Evolutionary conservation across 352 stramenopile genomes (phyloP).

Genomic region (Bremia lactucae): DNA sequence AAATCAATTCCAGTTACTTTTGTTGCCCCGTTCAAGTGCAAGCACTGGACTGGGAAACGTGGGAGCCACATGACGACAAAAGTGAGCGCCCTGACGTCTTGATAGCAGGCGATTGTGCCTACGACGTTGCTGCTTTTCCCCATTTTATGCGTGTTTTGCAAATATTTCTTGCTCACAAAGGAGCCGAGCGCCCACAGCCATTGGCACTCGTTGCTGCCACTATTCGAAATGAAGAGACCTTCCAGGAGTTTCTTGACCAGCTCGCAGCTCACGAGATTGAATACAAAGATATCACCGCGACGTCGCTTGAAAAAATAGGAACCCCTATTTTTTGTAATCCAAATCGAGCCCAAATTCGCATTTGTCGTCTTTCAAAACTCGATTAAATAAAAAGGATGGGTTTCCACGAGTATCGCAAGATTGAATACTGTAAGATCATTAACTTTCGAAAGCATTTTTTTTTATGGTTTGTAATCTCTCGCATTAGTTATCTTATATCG

Average conservation of each 20-base stretch:
- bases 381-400: too few relatives aligned
- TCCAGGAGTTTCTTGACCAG: conserved; percentile 60
- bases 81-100: conserved; percentile 36
- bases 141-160: conserved; percentile 45
- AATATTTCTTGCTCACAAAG: conserved; percentile 30
- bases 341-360: conserved; percentile 56
- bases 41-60: conserved; percentile 63
- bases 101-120: conserved; percentile 67
- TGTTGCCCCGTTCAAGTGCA: conserved; percentile 43
- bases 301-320: conserved; percentile 31
- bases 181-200: conserved; percentile 7
- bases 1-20: conserved; percentile 47
- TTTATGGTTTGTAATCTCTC: too few relatives aligned
- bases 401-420: too few relatives aligned
- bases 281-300: conserved; percentile 54
- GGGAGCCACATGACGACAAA: conserved; percentile 26
- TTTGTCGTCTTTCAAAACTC: conserved; percentile 50
- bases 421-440: too few relatives aligned
- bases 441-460: too few relatives aligned
- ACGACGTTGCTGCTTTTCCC: conserved; percentile 57
- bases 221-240: conserved; percentile 66
- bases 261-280: conserved; percentile 39
- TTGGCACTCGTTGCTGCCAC: conserved; percentile 68
- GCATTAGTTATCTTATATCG: conserved; percentile 20
- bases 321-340: conserved; percentile 40